Evolutionary conservation across 139 green algal species (phyloP), one percentile per base, ranked within the genome.

Genomic region (Chlorella sorokiniana): DNA sequence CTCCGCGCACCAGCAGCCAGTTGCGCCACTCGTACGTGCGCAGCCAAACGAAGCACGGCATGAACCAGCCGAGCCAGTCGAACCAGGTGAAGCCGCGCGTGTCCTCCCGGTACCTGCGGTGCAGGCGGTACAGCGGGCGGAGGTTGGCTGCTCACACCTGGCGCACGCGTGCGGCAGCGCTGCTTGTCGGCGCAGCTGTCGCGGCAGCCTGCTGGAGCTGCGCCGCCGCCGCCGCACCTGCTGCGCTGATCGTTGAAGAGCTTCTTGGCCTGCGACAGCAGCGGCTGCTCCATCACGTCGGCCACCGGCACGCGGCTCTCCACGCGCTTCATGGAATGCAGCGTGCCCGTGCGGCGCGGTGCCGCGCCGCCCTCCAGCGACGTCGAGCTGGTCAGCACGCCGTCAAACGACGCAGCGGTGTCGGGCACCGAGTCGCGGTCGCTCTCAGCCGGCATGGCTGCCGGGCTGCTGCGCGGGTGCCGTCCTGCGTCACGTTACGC

Each of bases 21-120:
- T n/a, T 40, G 25, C 56, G 75, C 37, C 88, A 56, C 27, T 92
- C 85, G 69, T 95, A 95, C 2, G 37, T 84, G 8, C 86, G 76
- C 33, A 94, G 69, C 91, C 91, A 95, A 1, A 75, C 68, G 16
- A 93, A 51, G 82, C 87, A 91, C 25, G 91, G 91, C 4, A 95
- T 45, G 68, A 93, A 78, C 16, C 82, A 74, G 25, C 75, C 72
- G 9, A 79, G 72, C 72, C 72, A 79, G 51, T 79, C 72, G 25
- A 52, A 67, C 72, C 72, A 79, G 11, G 51, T 51, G 52, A 79
- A 79, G 29, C 56, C 74, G 4, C 29, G 27, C 4, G 74, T 80
- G 56, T 16, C 33, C 56, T 80, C 56, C 0, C 23, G 10, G 74
- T 80, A 80, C 74, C 74, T 80, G 44, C 29, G 29, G 29, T 10